Percentiles rank a stretch among this genome's conserved stretches.
Conservation (phyloP, 106 monocot species). For the Dendrobium catenatum region DNA sequence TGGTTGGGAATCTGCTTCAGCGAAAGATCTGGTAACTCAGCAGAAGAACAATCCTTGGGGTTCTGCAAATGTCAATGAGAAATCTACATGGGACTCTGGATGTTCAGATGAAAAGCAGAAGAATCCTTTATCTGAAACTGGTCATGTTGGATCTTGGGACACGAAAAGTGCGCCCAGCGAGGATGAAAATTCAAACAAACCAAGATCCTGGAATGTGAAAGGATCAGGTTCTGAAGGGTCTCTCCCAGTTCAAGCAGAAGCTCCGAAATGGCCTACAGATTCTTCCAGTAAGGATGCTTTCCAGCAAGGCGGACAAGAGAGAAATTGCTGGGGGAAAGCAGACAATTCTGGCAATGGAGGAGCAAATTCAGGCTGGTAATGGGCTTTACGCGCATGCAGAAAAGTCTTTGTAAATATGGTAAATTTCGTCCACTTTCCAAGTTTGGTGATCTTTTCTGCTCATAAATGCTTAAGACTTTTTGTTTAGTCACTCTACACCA, state of each 20-base stretch:
- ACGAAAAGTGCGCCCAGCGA: neutral
- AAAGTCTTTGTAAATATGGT: too few relatives aligned
- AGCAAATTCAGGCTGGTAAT: neutral
- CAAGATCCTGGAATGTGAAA: neutral
- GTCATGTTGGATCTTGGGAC: neutral
- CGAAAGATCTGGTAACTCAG: neutral
- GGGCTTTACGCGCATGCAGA: too few relatives aligned
- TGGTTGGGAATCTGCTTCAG: slow-evolving; percentile 5
- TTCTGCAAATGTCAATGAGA: neutral
- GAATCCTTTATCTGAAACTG: neutral
- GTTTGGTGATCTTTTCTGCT: too few relatives aligned
- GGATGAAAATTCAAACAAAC: neutral
- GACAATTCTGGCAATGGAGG: neutral
- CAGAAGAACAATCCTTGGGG: neutral
- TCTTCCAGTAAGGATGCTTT: too few relatives aligned
- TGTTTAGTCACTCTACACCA: too few relatives aligned
- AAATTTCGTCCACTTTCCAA: too few relatives aligned
- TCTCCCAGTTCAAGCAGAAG: too few relatives aligned
- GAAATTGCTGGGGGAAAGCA: neutral
- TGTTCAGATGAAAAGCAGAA: too few relatives aligned
- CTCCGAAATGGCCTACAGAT: neutral
- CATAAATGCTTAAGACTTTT: too few relatives aligned
- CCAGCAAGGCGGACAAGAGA: neutral
- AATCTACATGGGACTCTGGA: too few relatives aligned
- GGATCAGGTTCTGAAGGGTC: neutral